Evolutionary conservation across 1,139 yeast species (phyloP).

Genomic region (Blastobotrys capitulatus): DNA sequence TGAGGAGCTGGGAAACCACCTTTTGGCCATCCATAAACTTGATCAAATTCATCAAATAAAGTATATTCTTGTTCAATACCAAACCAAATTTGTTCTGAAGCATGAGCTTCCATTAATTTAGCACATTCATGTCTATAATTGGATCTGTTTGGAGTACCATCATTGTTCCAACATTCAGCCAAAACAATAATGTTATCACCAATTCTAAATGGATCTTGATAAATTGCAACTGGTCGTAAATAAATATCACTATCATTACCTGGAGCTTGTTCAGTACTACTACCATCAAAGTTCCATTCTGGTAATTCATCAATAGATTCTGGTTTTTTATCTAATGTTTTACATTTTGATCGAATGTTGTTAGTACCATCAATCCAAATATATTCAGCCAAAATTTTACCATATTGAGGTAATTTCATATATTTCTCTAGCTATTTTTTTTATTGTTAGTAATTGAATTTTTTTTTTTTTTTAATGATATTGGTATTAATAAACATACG

Average conservation of each 20-base stretch:
- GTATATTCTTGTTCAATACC: constrained; percentile 99
- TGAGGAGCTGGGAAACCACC: constrained; percentile 99
- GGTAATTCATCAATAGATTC: constrained; percentile 79
- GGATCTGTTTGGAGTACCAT: constrained; percentile 97
- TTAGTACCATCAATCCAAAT: constrained; percentile 97
- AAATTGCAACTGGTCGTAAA: constrained; percentile 88
- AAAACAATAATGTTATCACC: constrained; percentile 95
- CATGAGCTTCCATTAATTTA: constrained; percentile 91
- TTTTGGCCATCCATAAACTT: constrained; percentile 98
- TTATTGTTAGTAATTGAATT: background rate
- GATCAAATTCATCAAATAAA: constrained; percentile 81
- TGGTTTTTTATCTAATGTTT: constrained; percentile 69
- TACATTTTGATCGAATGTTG: constrained; percentile 89
- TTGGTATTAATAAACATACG: background rate
- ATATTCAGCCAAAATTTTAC: constrained; percentile 88
- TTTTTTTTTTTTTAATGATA: background rate
- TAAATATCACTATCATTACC: constrained; percentile 95
- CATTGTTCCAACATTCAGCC: constrained; percentile 97
- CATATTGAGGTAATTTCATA: constrained; percentile 76
- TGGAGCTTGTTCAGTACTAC: constrained; percentile 98
- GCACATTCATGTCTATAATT: constrained; percentile 98
- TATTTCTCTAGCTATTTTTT: constrained; percentile 58
- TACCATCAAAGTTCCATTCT: constrained; percentile 99
- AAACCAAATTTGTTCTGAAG: constrained; percentile 84
- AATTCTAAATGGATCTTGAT: constrained; percentile 95